Base-by-base conservation (phyloP, 2,329 filamentous ascomycete genomes). In the Lachnellula cervina region DNA sequence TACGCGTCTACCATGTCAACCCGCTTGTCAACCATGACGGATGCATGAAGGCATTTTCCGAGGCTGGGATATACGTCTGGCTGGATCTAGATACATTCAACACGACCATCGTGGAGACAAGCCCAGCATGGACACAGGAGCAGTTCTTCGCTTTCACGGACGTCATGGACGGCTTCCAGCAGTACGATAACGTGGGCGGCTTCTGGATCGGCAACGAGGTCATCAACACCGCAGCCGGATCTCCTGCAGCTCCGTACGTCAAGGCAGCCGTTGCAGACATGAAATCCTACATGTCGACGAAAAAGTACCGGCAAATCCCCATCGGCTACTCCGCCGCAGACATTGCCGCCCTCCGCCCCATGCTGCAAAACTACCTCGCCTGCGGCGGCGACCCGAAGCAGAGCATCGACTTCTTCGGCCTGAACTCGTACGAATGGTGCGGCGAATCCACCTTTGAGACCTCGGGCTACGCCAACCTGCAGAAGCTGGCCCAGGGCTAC, bases 141-240 rank as follows among this genome's bases (percentile, higher is more conserved):
- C 88, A 93, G 73, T 80, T 83, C 61, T 75, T 84, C 52, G 77
- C 77, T 17, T 65, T 88, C 68, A 87, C 88, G 69, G 80, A 83
- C 25, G 87, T 85, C 34, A 79, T 89, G 63, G 85, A 89, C 70
- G 79, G 76, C 60, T 88, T 89, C 68, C 75, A 78, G 56, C 77
- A 80, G 61, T 89, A 88, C 71, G 73, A 76, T 71, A 89, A 89
- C 74, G 82, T 88, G 1, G 84, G 89, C 13, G 90, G 88, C 49
- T 88, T 94, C 70, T 93, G 94, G 66, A 81, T 96, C 57, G 92
- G 90, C 59, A 96, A 96, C 68, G 91, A 96, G 71, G 87, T 94
- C 54, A 84, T 96, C 64, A 87, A 85, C 46, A 77, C 73, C 40
- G 73, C 73, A 44, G 73, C 75, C 56, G 76, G 81, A 63, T 82